phyloP scores from a whole-genome alignment of 768 basidiomycete species.

The Exidia glandulosa region DNA sequence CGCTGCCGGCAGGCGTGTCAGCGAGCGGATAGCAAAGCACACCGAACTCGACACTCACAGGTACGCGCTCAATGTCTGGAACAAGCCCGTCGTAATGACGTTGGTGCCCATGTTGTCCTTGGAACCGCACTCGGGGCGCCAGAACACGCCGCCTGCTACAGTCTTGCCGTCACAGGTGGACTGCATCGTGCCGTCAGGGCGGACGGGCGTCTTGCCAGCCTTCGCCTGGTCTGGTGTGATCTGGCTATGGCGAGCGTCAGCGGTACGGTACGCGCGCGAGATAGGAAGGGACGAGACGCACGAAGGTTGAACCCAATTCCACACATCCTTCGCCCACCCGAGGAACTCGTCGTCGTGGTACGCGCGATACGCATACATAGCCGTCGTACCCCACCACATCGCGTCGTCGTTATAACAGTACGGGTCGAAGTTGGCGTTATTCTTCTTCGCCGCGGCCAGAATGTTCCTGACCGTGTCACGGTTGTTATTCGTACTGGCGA shows the following conservation, averaged over 20 bases:
- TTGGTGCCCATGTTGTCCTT: conserved; percentile 38
- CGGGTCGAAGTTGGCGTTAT: background rate
- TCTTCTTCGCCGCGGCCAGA: background rate
- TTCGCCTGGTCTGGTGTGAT: conserved; percentile 30
- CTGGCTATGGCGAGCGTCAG: conserved; percentile 20
- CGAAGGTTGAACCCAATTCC: conserved; percentile 39
- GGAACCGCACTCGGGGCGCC: conserved; percentile 36
- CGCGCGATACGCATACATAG: conserved; percentile 36
- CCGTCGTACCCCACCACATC: conserved; percentile 42
- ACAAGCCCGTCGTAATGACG: conserved; percentile 16
- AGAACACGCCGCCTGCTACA: conserved; percentile 47
- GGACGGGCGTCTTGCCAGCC: conserved; percentile 27
- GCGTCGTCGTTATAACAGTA: background rate
- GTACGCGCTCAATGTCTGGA: background rate
- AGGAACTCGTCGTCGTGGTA: conserved; percentile 33
- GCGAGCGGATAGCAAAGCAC: background rate
- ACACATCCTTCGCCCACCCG: conserved; percentile 34
- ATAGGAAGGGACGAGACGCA: conserved; percentile 14
- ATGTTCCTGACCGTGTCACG: background rate
- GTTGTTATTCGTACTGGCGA: background rate
- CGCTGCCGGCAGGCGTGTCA: conserved; percentile 28
- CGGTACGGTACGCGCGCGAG: background rate
- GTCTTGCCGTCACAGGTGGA: conserved; percentile 38
- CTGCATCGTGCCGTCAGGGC: conserved; percentile 30
- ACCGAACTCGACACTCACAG: background rate